Conservation (phyloP, 345 rosid species). For the Syzygium jambos region DNA sequence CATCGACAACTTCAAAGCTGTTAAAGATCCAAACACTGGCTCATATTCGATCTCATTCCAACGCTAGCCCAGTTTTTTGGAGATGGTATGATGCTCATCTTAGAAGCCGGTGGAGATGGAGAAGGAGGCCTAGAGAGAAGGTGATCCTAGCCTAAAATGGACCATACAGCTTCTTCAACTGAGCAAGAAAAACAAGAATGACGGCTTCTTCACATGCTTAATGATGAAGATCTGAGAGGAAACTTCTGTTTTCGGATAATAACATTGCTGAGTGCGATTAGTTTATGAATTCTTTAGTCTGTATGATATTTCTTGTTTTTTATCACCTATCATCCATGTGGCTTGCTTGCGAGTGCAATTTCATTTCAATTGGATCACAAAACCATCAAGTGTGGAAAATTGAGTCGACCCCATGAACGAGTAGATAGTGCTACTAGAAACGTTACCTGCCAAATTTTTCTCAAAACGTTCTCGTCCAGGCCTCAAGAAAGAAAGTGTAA, state of each 20-base stretch:
- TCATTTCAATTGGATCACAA: not conserved
- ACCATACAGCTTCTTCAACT: not conserved
- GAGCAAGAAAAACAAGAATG: not conserved
- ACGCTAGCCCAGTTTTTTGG: constrained; percentile 9
- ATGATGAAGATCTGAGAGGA: not conserved
- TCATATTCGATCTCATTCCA: constrained; percentile 87
- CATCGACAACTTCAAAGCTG: constrained; percentile 87
- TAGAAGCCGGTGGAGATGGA: not conserved
- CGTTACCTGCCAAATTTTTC: not conserved
- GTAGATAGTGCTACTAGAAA: not conserved
- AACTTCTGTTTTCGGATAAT: not conserved
- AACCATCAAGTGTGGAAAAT: not conserved
- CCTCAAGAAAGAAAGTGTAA: not conserved
- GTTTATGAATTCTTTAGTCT: not conserved
- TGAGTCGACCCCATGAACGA: not conserved
- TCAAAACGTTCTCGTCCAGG: not conserved
- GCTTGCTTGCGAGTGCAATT: not conserved
- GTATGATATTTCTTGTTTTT: not conserved
- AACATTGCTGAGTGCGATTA: not conserved
- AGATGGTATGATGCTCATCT: not conserved
- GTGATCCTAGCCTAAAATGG: not conserved
- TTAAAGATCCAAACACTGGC: constrained; percentile 92
- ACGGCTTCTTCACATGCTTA: not conserved
- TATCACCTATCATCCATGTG: not conserved
- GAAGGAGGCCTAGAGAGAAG: not conserved